Conservation (phyloP, 2,329 filamentous ascomycete species). For the Pestalotiopsis fici region DNA sequence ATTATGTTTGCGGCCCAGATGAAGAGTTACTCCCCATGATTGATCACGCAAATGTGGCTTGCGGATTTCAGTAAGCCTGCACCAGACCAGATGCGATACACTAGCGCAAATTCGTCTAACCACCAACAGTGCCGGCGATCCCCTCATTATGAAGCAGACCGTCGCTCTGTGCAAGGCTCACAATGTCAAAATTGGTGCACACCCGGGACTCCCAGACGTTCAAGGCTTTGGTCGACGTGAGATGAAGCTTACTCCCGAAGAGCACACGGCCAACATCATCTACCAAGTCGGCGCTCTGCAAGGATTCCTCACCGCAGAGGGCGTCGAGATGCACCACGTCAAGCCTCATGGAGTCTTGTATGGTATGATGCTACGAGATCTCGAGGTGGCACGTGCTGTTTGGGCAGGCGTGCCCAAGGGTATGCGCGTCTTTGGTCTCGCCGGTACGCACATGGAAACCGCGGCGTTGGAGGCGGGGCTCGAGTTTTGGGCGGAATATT, state of each 20-base stretch:
- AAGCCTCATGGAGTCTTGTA: conserved; percentile 24
- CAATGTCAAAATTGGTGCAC: conserved; percentile 7
- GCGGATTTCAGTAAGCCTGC: conserved; percentile 49
- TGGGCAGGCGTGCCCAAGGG: conserved; percentile 23
- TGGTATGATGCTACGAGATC: conserved; percentile 27
- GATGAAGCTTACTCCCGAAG: conserved; percentile 7
- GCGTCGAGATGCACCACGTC: conserved; percentile 6
- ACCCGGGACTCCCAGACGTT: conserved; percentile 5
- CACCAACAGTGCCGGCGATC: conserved; percentile 39
- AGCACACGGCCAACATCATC: conserved; percentile 7
- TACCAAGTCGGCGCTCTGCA: conserved; percentile 10
- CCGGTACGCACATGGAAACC: conserved; percentile 25
- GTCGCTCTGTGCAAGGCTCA: conserved; percentile 1
- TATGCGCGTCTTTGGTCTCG: conserved; percentile 24
- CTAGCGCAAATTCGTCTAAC: background rate
- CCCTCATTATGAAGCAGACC: conserved; percentile 50
- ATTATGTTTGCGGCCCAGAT: conserved; percentile 52
- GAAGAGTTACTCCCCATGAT: conserved; percentile 60
- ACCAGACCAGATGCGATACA: no score
- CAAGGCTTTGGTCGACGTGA: conserved; percentile 9
- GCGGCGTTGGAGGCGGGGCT: conserved; percentile 22
- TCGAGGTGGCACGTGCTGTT: conserved; percentile 23
- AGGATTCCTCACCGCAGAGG: background rate
- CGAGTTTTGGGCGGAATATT: conserved; percentile 27
- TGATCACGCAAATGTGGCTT: conserved; percentile 62